Evolutionary conservation across 1,284 basidiomycete species (phyloP), one percentile per base, ranked within the genome.

Genomic region (Ustilago vetiveriae): DNA sequence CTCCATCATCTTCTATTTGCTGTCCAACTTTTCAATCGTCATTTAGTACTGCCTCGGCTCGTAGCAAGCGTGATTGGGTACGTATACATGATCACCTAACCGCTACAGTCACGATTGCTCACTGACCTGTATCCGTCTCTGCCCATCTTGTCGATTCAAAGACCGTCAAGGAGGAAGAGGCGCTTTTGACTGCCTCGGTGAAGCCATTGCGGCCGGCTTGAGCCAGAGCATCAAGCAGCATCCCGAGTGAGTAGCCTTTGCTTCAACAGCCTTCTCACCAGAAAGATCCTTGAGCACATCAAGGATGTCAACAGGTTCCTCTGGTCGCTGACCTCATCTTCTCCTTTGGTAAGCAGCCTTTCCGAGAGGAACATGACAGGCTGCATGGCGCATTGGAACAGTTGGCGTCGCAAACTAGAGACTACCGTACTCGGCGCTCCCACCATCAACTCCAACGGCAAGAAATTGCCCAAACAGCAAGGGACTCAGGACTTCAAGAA

Each of bases 81-180:
- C n/a, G n/a, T n/a, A n/a, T n/a, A n/a, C n/a, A n/a, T n/a, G n/a
- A n/a, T n/a, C n/a, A n/a, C n/a, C n/a, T n/a, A n/a, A n/a, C n/a
- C n/a, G n/a, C n/a, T n/a, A n/a, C n/a, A n/a, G n/a, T n/a, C n/a
- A n/a, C n/a, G n/a, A n/a, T n/a, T n/a, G n/a, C n/a, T n/a, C n/a
- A 30, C 29, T 30, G 1, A 24, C 10, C 13, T 21, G 22, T 38
- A 21, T 24, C 22, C 23, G 11, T 26, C 23, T 26, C 2, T 13
- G 6, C 38, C 29, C 23, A 40, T 26, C 23, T 26, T 26, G 16
- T 24, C 21, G 13, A 13, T 6, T 6, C 4, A 37, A 35, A 64
- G 60, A 56, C 52, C 13, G 38, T 33, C 9, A 49, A 64, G 6
- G 60, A 64, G 19, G 60, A 64, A 6, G 44, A 47, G 24, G 48